Conservation (phyloP, 73 alveolate species). For the Halteria grandinella region DNA sequence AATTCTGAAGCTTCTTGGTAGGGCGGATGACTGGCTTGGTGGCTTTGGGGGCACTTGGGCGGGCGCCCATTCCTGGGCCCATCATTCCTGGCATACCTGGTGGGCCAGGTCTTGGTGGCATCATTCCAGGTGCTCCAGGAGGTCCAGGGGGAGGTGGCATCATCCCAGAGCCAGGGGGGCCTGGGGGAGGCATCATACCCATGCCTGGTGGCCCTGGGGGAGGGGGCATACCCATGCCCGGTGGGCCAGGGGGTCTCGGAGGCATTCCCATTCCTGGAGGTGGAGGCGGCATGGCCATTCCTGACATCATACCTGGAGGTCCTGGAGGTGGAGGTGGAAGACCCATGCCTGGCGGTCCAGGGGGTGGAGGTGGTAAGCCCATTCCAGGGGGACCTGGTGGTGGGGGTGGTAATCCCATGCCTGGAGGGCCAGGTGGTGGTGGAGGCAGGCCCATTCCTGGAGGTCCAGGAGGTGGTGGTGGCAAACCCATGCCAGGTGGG, state of each 20-base stretch:
- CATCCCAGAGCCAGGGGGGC: constrained; percentile 13
- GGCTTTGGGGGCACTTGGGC: neutral
- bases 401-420: constrained; percentile 42
- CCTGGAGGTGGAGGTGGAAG: constrained; percentile 46
- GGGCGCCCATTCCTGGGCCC: constrained; percentile 40
- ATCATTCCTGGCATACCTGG: constrained; percentile 41
- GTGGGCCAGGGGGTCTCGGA: no score
- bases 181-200: constrained; percentile 5
- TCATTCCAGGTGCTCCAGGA: constrained; percentile 59
- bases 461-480: constrained; percentile 24
- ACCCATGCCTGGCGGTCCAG: constrained; percentile 52
- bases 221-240: constrained; percentile 15
- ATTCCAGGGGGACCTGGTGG: constrained; percentile 21
- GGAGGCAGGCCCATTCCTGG: constrained; percentile 46
- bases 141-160: constrained; percentile 47
- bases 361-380: constrained; percentile 24
- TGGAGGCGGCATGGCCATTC: constrained; percentile 31
- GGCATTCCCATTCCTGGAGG: constrained; percentile 10
- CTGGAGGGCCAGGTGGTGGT: constrained; percentile 59
- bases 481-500: neutral
- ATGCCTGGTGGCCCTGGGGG: neutral
- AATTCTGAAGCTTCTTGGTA: constrained; percentile 5
- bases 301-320: constrained; percentile 44
- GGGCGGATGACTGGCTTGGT: constrained; percentile 40
- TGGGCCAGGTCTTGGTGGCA: constrained; percentile 39